Percentiles rank a stretch among this genome's conserved stretches.
Conservation (phyloP, 2,329 filamentous ascomycete genomes). For the Rasamsonia emersonii region DNA sequence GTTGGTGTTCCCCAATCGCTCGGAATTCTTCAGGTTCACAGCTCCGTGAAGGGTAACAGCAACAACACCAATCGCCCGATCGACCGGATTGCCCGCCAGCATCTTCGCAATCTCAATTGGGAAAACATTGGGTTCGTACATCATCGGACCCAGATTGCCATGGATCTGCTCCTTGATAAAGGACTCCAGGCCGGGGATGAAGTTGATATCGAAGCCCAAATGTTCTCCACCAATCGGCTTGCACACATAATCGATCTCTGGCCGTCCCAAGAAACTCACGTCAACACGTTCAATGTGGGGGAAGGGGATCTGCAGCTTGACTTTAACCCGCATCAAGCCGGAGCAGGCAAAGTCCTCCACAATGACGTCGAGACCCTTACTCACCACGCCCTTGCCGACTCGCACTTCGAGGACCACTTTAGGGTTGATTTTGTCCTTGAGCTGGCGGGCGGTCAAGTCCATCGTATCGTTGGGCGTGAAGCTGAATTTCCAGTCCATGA, state of each 20-base stretch:
- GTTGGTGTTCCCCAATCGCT: constrained; percentile 83
- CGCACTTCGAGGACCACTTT: constrained; percentile 93
- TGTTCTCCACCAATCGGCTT: constrained; percentile 93
- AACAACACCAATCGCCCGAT: constrained; percentile 90
- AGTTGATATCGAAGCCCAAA: constrained; percentile 98
- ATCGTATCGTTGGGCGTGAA: constrained; percentile 92
- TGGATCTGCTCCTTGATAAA: constrained; percentile 98
- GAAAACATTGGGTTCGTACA: constrained; percentile 97
- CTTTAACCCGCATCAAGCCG: constrained; percentile 91
- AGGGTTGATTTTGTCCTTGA: constrained; percentile 94
- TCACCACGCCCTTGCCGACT: constrained; percentile 91
- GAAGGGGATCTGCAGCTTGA: constrained; percentile 93
- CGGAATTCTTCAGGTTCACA: constrained; percentile 85
- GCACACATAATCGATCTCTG: constrained; percentile 91
- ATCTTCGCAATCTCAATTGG: constrained; percentile 98
- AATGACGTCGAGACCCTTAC: constrained; percentile 93
- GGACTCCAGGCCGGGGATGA: constrained; percentile 84
- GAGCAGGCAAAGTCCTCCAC: constrained; percentile 97
- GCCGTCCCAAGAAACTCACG: constrained; percentile 85
- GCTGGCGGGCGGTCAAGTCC: constrained; percentile 81
- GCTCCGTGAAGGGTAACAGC: constrained; percentile 87
- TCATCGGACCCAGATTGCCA: constrained; percentile 87
- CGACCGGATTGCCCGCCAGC: constrained; percentile 85
- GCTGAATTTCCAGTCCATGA: constrained; percentile 99
- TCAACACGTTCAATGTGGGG: constrained; percentile 92